Evolutionary conservation across 257 asterid species (phyloP).

Genomic region (Ajuga chamaepitys): DNA sequence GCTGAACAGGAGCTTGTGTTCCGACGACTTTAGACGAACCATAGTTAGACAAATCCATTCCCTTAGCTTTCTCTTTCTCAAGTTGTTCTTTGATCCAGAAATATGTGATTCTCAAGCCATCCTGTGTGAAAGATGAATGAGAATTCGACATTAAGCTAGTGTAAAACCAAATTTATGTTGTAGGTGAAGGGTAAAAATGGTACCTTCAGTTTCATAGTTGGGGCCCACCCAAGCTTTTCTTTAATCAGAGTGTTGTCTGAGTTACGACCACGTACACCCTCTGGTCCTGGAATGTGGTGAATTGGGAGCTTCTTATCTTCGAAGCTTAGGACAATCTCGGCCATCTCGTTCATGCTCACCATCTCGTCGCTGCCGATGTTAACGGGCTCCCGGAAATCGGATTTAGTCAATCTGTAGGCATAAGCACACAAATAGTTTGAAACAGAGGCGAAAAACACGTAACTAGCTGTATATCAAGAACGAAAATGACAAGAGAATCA

Average conservation of each 20-base stretch:
- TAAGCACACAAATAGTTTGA: neutral
- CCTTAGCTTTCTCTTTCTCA: constrained; percentile 74
- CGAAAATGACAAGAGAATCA: neutral
- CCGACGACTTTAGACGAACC: constrained; percentile 80
- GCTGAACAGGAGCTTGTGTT: constrained; percentile 77
- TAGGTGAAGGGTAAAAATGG: no score
- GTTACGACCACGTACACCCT: constrained; percentile 82
- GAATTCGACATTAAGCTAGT: constrained; percentile 15
- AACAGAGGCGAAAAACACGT: neutral
- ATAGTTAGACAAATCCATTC: constrained; percentile 38
- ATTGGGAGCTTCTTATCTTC: constrained; percentile 71
- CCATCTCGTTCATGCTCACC: constrained; percentile 98
- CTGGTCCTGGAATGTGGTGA: constrained; percentile 85
- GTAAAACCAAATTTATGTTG: neutral
- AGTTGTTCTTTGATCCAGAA: constrained; percentile 91
- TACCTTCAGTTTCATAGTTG: constrained; percentile 81
- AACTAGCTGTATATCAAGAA: neutral
- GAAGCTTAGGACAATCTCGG: constrained; percentile 77
- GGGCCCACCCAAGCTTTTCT: constrained; percentile 93
- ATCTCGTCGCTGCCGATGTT: constrained; percentile 90
- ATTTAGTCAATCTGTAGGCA: constrained; percentile 57
- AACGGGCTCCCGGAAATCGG: constrained; percentile 88
- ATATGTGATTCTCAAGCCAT: constrained; percentile 85
- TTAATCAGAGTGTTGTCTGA: constrained; percentile 77
- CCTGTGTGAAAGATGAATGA: constrained; percentile 41